Conservation (phyloP, 768 basidiomycete species). For the Mycena albidolilacea region DNA sequence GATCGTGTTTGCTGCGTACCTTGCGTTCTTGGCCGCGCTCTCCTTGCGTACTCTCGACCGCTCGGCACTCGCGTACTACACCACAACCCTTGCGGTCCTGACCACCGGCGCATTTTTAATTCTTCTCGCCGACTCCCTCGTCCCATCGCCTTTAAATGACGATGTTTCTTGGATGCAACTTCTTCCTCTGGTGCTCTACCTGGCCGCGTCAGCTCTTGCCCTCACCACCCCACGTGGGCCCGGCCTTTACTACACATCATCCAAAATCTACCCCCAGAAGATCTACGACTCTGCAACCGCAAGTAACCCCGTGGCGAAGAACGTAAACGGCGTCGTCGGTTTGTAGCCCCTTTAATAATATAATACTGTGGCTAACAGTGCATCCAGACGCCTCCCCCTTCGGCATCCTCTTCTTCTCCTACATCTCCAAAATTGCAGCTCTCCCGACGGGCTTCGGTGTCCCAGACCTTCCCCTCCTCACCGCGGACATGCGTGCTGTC, state of each 20-base stretch:
- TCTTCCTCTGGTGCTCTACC: conserved; percentile 11
- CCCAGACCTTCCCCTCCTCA: conserved; percentile 24
- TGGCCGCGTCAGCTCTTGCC: neutral
- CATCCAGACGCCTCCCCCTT: conserved; percentile 18
- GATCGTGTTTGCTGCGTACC: neutral
- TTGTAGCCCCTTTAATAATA: neutral
- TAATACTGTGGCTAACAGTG: neutral
- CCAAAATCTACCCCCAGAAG: conserved; percentile 1
- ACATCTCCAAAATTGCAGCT: conserved; percentile 12
- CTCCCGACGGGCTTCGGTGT: conserved; percentile 24
- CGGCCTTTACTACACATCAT: neutral
- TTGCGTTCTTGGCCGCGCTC: neutral
- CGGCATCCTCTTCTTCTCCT: conserved; percentile 19
- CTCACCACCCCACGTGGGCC: conserved; percentile 22
- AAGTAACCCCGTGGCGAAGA: neutral
- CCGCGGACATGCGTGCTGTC: conserved; percentile 13
- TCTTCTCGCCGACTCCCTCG: conserved; percentile 3
- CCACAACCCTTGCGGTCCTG: conserved; percentile 1
- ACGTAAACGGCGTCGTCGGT: conserved; percentile 28
- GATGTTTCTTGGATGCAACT: neutral
- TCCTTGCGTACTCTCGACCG: neutral
- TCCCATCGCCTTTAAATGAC: neutral
- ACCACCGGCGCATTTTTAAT: conserved; percentile 1
- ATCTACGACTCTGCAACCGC: neutral
- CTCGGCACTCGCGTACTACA: conserved; percentile 7